Base-by-base conservation (phyloP, 2,329 filamentous ascomycete species). In the Phyllosticta citribraziliensis region DNA sequence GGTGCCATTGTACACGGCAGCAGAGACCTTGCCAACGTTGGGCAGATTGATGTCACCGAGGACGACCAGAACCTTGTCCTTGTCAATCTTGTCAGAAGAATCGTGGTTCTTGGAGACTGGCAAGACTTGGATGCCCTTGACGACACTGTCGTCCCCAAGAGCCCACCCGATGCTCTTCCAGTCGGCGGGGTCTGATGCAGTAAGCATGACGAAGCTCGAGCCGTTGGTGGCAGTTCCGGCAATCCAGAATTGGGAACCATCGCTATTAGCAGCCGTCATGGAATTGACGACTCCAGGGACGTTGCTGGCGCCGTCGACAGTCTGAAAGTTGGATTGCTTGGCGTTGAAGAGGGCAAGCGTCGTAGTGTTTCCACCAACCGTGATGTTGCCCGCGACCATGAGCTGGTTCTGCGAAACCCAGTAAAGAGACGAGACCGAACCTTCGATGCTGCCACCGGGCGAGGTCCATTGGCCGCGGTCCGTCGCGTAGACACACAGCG, bases 1-100 rank as follows among this genome's bases (percentile, higher is more conserved):
- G 11, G 86, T 90, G 67, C 94, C 94, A 69, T 97, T 90, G 78
- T 89, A 99, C 27, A 97, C 78, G 8, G 87, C 93, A 9, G 90
- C 91, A 14, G 93, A 96, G 5, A 88, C 90, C 62, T 86, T 87
- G 62, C 93, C 92, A 70, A 91, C 91, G 56, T 78, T 77, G 0
- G 88, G 84, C 19, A 97, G 80, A 65, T 85, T 82, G 66, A 99
- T 84, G 58, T 88, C 84, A 50, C 94, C 94, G n/a, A 90, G 90
- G 56, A 97, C 78, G 75, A 99, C 82, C 40, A 99, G 82, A 3
- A 85, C 82, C 71, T 94, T 85, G 64, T 85, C 79, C 19, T 81
- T 75, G 57, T 85, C 80, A 17, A 99, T 75, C 6, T 91, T 77
- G 47, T 82, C 75, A 2, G 82, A 85, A 14, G 79, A 75, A 40